These are phyloP conservation scores for Blepharisma undulans DNA, from an alignment of 169 alveolate genomes.

Conservation along the genomic window DNA sequence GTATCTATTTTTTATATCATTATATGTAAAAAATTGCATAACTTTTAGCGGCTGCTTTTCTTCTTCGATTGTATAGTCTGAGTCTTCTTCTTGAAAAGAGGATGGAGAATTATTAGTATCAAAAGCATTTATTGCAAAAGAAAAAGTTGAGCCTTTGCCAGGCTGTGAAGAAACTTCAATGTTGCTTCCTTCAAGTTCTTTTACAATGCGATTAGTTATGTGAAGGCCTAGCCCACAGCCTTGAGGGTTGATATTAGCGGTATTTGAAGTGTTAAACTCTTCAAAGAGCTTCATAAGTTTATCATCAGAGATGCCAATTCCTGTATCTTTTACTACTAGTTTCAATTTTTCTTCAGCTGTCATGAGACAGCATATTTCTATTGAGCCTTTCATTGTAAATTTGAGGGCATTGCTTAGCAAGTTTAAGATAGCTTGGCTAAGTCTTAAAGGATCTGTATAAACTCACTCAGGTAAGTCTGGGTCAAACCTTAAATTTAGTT, in stretches of 20 bases:
- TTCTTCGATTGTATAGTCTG: background rate
- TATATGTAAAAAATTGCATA: background rate
- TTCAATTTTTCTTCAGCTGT: background rate
- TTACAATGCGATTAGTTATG: conserved; percentile 5
- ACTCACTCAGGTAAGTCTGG: conserved; percentile 6
- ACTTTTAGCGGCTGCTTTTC: background rate
- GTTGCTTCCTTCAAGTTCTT: conserved; percentile 18
- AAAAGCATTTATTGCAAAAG: background rate
- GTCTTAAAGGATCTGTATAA: background rate
- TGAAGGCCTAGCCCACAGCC: conserved; percentile 26
- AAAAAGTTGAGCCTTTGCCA: conserved; percentile 19
- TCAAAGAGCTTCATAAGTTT: background rate
- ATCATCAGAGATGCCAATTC: conserved; percentile 28
- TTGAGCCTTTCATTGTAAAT: conserved; percentile 9
- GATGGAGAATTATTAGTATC: background rate
- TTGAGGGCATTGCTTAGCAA: conserved; percentile 21
- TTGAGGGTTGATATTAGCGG: background rate
- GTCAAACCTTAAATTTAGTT: background rate
- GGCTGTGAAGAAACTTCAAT: background rate
- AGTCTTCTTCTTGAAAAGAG: background rate
- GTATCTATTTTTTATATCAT: background rate
- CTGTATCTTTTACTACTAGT: background rate
- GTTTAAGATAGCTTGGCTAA: conserved; percentile 13
- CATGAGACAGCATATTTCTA: background rate
- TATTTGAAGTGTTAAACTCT: background rate